phyloP scores from a whole-genome alignment of 805 yeast species.

The Saturnispora hagleri region DNA sequence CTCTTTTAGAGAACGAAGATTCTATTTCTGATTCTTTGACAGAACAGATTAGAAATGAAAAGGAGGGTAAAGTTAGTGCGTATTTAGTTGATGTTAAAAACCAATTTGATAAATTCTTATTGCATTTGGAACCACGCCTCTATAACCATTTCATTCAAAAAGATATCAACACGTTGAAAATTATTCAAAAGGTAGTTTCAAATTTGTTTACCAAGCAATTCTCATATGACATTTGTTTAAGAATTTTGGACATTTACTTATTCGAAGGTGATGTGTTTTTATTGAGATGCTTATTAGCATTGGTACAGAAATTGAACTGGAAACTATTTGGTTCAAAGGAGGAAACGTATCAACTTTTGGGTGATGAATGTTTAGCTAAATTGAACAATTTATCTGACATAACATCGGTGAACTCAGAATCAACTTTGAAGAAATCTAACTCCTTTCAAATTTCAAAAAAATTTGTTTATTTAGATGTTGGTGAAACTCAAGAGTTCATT shows the following conservation, averaged over 20 bases:
- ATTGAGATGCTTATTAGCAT: conserved; percentile 43
- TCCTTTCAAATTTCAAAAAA: conserved; percentile 1
- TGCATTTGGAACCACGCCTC: conserved; percentile 35
- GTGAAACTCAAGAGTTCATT: conserved; percentile 42
- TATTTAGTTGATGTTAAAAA: conserved; percentile 32
- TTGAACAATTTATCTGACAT: conserved; percentile 16
- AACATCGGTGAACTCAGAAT: background rate
- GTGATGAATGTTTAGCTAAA: conserved; percentile 24
- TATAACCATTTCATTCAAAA: conserved; percentile 40
- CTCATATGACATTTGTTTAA: conserved; percentile 36
- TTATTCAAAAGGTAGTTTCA: conserved; percentile 36
- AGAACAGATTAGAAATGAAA: conserved; percentile 11
- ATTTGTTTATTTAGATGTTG: conserved; percentile 37
- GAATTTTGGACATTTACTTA: conserved; percentile 48
- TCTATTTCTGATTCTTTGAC: conserved; percentile 8
- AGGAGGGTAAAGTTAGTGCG: background rate
- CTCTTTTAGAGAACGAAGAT: conserved; percentile 9
- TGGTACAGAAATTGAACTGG: conserved; percentile 39
- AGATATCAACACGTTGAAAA: conserved; percentile 33
- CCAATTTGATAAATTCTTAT: conserved; percentile 41
- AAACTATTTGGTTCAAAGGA: conserved; percentile 41
- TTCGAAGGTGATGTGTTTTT: conserved; percentile 55
- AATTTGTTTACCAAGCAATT: conserved; percentile 39
- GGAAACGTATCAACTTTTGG: conserved; percentile 37
- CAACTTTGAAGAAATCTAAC: background rate